Percentiles rank a stretch among this genome's conserved stretches.
phyloP scores from a whole-genome alignment of 495 filamentous ascomycete species.

The Aspergillus asperescens region DNA sequence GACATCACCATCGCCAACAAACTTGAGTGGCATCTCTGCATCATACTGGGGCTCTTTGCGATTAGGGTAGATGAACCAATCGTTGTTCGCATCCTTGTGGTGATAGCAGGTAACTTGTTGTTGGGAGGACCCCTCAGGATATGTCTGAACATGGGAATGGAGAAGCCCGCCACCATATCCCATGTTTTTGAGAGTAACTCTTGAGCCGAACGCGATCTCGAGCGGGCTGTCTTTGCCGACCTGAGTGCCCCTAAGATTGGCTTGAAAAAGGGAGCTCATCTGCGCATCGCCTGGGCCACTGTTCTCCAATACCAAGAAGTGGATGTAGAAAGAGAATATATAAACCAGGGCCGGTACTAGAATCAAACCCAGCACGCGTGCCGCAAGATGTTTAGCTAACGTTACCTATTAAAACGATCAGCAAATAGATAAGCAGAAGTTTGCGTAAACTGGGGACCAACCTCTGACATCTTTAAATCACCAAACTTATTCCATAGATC shows the following conservation, averaged over 20 bases:
- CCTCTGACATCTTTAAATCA: constrained; percentile 82
- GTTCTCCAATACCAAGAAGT: constrained; percentile 90
- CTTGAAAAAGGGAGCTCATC: constrained; percentile 99
- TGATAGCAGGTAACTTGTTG: constrained; percentile 99
- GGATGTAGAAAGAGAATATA: constrained; percentile 88
- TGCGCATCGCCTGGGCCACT: constrained; percentile 95
- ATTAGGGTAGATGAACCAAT: constrained; percentile 98
- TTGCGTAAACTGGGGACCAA: constrained; percentile 28
- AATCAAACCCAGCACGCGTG: constrained; percentile 84
- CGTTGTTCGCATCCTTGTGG: constrained; percentile 99
- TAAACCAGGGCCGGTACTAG: constrained; percentile 82
- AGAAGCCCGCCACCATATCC: constrained; percentile 97
- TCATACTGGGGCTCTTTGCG: constrained; percentile 69
- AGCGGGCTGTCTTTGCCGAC: constrained; percentile 91
- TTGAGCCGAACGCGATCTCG: constrained; percentile 82
- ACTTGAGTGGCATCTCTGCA: constrained; percentile 60
- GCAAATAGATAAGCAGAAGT: constrained; percentile 11
- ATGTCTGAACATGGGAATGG: constrained; percentile 95
- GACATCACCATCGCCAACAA: constrained; percentile 68
- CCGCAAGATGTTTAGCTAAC: constrained; percentile 69
- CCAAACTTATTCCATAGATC: constrained; percentile 99
- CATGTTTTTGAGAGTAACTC: constrained; percentile 97
- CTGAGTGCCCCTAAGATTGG: constrained; percentile 87
- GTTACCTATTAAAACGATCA: constrained; percentile 43
- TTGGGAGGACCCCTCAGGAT: constrained; percentile 87